phyloP scores from a whole-genome alignment of 306 rosid species.

The Erythrophleum fordii region DNA sequence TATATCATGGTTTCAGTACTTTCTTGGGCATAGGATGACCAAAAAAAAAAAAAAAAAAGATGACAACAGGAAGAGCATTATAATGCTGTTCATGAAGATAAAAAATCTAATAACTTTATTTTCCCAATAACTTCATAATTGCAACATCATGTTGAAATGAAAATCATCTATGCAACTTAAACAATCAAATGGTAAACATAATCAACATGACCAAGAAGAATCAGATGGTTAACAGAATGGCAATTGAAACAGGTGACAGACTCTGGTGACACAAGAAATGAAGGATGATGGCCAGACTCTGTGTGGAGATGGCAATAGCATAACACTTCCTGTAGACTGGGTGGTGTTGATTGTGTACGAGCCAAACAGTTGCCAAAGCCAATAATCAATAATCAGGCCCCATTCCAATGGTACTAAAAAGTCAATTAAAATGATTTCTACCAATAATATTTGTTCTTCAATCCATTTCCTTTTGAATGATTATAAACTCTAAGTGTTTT shows the following conservation, averaged over 20 bases:
- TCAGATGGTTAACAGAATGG: slow-evolving; percentile 13
- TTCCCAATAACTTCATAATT: neutral
- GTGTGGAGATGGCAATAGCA: neutral
- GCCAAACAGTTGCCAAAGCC: slow-evolving; percentile 19
- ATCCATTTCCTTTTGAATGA: no score
- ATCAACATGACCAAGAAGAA: neutral
- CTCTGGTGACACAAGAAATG: slow-evolving; percentile 11
- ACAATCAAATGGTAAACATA: neutral
- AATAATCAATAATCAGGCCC: neutral
- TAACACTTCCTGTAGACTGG: slow-evolving; percentile 5
- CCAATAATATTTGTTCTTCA: neutral
- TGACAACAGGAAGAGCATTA: neutral
- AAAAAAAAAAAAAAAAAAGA: neutral
- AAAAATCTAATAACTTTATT: neutral
- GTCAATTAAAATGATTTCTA: slow-evolving; percentile 1
- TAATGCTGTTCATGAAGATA: neutral
- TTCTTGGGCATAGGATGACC: slow-evolving; percentile 19
- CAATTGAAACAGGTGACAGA: slow-evolving; percentile 13
- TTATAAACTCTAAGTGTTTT: neutral
- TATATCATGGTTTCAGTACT: slow-evolving; percentile 11
- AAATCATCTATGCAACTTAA: neutral
- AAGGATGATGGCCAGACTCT: neutral
- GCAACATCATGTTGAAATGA: slow-evolving; percentile 1
- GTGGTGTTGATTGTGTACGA: neutral
- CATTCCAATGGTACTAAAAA: slow-evolving; percentile 9